phyloP scores from a whole-genome alignment of 352 stramenopile species.

The Globisporangium paroecandrum region DNA sequence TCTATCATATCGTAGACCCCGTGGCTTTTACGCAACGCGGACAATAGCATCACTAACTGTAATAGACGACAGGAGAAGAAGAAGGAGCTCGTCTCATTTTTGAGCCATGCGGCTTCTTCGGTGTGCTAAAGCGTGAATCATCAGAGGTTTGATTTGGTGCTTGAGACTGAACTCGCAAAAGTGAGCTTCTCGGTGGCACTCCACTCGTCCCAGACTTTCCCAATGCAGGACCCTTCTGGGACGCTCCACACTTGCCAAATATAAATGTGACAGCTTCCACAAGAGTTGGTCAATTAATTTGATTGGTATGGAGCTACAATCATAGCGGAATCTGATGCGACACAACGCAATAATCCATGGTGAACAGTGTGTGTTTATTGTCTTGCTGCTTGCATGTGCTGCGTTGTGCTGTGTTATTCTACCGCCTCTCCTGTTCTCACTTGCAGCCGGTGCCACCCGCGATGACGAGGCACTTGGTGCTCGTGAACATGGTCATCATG shows the following conservation, averaged over 20 bases:
- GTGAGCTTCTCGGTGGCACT: background rate
- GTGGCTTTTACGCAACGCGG: background rate
- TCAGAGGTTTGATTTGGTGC: too few relatives aligned
- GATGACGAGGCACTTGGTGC: constrained; percentile 27
- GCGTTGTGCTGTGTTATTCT: background rate
- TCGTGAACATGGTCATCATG: constrained; percentile 28
- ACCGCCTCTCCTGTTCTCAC: background rate
- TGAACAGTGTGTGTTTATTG: background rate
- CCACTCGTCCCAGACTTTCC: too few relatives aligned
- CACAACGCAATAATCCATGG: background rate
- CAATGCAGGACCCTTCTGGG: background rate
- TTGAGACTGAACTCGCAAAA: background rate
- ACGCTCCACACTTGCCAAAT: background rate
- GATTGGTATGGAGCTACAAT: background rate
- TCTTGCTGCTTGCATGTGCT: background rate
- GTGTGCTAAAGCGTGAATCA: background rate
- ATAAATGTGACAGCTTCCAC: background rate
- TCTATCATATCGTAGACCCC: background rate
- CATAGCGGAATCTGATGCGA: background rate
- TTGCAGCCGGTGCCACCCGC: constrained; percentile 23
- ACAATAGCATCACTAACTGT: background rate
- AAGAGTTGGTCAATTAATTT: background rate
- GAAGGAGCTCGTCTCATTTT: background rate
- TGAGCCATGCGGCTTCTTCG: background rate
- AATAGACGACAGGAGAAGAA: background rate